phyloP scores from a whole-genome alignment of 345 rosid species.

The Microcos paniculata region DNA sequence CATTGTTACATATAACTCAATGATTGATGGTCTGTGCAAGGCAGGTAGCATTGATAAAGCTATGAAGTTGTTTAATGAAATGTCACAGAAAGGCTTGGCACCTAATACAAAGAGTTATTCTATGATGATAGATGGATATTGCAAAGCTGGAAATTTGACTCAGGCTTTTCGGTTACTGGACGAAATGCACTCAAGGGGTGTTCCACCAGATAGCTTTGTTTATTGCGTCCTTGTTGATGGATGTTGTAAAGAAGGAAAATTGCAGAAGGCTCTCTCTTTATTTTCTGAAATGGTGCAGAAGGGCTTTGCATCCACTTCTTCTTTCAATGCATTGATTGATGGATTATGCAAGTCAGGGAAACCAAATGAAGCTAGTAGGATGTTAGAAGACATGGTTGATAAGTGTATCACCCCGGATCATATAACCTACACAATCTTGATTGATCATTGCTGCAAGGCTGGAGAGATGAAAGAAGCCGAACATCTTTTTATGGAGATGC shows the following conservation, averaged over 20 bases:
- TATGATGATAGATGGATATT: slow-evolving; percentile 68
- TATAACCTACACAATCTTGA: slow-evolving; percentile 68
- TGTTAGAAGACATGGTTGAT: slow-evolving; percentile 46
- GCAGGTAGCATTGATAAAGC: slow-evolving; percentile 58
- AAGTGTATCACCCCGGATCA: slow-evolving; percentile 47
- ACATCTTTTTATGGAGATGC: slow-evolving; percentile 54
- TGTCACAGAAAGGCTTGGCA: slow-evolving; percentile 50
- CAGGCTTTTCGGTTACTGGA: slow-evolving; percentile 63
- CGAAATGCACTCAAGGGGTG: slow-evolving; percentile 55
- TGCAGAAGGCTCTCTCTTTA: slow-evolving; percentile 56
- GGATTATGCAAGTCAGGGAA: slow-evolving; percentile 60
- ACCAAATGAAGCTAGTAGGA: slow-evolving; percentile 32
- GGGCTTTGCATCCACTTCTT: slow-evolving; percentile 44
- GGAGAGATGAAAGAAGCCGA: slow-evolving; percentile 61
- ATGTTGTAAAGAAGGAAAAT: slow-evolving; percentile 61
- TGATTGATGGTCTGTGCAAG: slow-evolving; percentile 67
- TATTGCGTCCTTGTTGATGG: slow-evolving; percentile 62
- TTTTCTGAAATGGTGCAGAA: slow-evolving; percentile 49
- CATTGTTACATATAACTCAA: slow-evolving; percentile 57
- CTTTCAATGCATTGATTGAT: slow-evolving; percentile 63
- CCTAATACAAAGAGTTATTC: slow-evolving; percentile 59
- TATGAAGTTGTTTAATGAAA: slow-evolving; percentile 55
- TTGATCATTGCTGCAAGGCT: slow-evolving; percentile 60
- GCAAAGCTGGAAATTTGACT: slow-evolving; percentile 59
- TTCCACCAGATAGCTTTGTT: slow-evolving; percentile 62